A percentile compares a stretch with the other conserved stretches of the same genome.
Evolutionary conservation across 257 asterid genomes (phyloP).

Genomic region (Fraxinus quadrangulata): DNA sequence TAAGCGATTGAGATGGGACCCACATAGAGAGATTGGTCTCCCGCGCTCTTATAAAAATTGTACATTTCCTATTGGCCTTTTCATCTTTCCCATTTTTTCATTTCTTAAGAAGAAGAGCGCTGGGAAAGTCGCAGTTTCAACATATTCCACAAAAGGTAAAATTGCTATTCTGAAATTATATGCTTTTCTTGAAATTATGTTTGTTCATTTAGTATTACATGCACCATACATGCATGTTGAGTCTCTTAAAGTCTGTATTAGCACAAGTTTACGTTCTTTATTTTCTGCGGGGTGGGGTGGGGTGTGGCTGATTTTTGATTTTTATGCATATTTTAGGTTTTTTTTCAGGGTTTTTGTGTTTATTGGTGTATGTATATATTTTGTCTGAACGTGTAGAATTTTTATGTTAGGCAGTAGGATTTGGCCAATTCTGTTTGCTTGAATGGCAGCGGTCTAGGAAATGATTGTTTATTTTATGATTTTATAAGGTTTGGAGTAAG

Average conservation of each 20-base stretch:
- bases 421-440: neutral
- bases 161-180: neutral
- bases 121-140: slow-evolving; percentile 16
- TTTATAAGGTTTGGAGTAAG: no score
- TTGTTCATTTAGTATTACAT: neutral
- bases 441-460: no score
- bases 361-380: no score
- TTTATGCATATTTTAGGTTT: no score
- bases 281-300: no score
- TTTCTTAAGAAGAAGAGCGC: neutral
- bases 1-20: slow-evolving; percentile 42
- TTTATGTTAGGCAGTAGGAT: neutral
- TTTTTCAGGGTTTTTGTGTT: no score
- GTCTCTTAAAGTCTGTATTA: neutral
- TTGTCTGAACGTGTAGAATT: no score
- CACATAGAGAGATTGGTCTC: slow-evolving; percentile 49
- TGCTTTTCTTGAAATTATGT: slow-evolving; percentile 1
- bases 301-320: no score
- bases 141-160: slow-evolving; percentile 18
- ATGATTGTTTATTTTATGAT: no score
- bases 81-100: slow-evolving; percentile 27
- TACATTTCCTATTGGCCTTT: slow-evolving; percentile 34
- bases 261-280: neutral
- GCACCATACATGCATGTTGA: slow-evolving; percentile 16
- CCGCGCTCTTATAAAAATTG: slow-evolving; percentile 61